Conservation (phyloP, 345 rosid species). For the Mallotus nudiflorus region DNA sequence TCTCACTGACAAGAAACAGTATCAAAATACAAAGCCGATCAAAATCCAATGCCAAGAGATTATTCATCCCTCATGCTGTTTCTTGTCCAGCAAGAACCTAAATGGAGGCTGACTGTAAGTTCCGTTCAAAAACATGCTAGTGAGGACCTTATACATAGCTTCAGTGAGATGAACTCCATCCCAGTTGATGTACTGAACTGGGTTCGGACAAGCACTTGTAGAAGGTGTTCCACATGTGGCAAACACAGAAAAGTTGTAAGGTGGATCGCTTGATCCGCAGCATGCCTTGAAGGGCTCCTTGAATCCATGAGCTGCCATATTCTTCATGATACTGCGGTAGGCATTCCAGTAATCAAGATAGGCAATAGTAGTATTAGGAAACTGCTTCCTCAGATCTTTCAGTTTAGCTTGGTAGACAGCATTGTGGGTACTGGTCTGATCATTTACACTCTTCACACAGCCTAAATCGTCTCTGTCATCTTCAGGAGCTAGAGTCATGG, state of each 20-base stretch:
- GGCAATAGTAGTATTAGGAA: slow-evolving; percentile 56
- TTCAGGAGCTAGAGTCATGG: slow-evolving; percentile 55
- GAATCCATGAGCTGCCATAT: slow-evolving; percentile 57
- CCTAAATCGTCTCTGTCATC: slow-evolving; percentile 73
- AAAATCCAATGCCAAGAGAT: background rate
- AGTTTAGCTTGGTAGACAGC: slow-evolving; percentile 44
- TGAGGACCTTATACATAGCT: slow-evolving; percentile 67
- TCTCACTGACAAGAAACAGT: background rate
- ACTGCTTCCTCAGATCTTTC: slow-evolving; percentile 50
- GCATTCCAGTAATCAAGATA: slow-evolving; percentile 88
- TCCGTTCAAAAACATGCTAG: slow-evolving; percentile 64
- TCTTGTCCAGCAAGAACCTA: slow-evolving; percentile 46
- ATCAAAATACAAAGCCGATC: background rate
- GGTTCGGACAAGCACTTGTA: slow-evolving; percentile 48
- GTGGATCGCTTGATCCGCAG: slow-evolving; percentile 71
- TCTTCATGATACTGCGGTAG: slow-evolving; percentile 49
- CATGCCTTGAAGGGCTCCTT: slow-evolving; percentile 72
- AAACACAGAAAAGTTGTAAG: slow-evolving; percentile 60
- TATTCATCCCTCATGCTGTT: slow-evolving; percentile 27
- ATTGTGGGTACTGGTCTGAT: slow-evolving; percentile 56
- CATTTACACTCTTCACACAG: slow-evolving; percentile 68
- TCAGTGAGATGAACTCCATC: slow-evolving; percentile 98
- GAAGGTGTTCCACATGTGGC: slow-evolving; percentile 58
- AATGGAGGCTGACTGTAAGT: slow-evolving; percentile 63
- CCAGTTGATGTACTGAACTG: slow-evolving; percentile 75